Evolutionary conservation across 2,329 filamentous ascomycete genomes (phyloP).

Genomic region (Xylaria sp.): DNA sequence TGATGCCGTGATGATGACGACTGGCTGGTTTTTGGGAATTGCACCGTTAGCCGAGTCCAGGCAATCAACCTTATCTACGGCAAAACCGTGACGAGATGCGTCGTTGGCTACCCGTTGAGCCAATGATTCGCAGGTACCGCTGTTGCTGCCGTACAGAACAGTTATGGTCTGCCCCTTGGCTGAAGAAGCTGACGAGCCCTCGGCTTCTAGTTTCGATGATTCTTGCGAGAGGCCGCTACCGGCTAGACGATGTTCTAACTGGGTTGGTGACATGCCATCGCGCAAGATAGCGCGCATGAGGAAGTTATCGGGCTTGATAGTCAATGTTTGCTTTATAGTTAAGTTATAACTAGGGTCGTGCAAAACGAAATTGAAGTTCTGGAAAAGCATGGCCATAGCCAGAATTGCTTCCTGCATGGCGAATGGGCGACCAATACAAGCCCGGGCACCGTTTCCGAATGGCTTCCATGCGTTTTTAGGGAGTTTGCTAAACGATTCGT

Average conservation of each 20-base stretch:
- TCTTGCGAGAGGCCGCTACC: conserved; percentile 36
- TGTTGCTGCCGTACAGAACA: conserved; percentile 77
- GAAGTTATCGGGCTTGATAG: conserved; percentile 59
- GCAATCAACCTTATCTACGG: conserved; percentile 56
- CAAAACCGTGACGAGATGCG: conserved; percentile 65
- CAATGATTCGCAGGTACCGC: conserved; percentile 75
- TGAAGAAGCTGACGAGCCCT: conserved; percentile 6
- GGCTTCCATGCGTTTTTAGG: conserved; percentile 72
- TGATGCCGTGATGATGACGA: conserved; percentile 71
- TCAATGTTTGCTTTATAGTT: conserved; percentile 53
- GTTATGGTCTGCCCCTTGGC: conserved; percentile 54
- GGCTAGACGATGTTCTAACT: conserved; percentile 53
- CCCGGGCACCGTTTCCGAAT: conserved; percentile 74
- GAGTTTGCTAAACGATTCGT: conserved; percentile 69
- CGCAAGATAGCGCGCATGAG: conserved; percentile 57
- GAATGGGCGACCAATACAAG: conserved; percentile 75
- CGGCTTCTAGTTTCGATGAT: conserved; percentile 14
- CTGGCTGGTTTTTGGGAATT: conserved; percentile 64
- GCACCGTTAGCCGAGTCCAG: conserved; percentile 67
- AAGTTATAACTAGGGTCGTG: conserved; percentile 60
- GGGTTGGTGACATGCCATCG: conserved; percentile 50
- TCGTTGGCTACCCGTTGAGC: conserved; percentile 67
- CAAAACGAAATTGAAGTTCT: conserved; percentile 66
- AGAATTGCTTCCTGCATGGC: conserved; percentile 76
- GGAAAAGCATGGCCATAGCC: conserved; percentile 61